Evolutionary conservation across 768 basidiomycete genomes (phyloP), one percentile per base, ranked within the genome.

Genomic region (Boletus patriciae): DNA sequence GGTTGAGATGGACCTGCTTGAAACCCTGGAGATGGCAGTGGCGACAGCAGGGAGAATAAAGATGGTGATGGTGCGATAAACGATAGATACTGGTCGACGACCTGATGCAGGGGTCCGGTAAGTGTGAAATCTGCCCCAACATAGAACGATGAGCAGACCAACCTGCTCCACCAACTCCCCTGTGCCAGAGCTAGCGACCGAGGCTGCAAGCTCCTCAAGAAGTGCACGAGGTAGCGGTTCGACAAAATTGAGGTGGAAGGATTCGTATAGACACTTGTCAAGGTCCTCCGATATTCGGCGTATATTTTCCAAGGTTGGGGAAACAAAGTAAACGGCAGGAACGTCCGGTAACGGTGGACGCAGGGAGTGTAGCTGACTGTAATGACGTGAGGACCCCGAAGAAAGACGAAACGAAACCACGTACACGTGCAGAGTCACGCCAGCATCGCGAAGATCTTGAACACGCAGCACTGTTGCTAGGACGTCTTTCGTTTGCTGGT

Each of bases 391-490:
- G 48, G 19, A 44, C n/a, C 42, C 40, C 23, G 27, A 46, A 55
- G 18, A 11, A 45, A 46, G 45, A 60, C 18, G 29, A 34, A 15
- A 58, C 33, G 25, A 49, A 34, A 51, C 25, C 52, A 77, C 92
- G 65, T 78, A 98, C 95, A 98, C 94, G 76, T 99, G 97, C 56
- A 99, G 80, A 10, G 97, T 99, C 41, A 99, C 94, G 33, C 97
- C 97, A 47, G 92, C 91, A 66, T 98, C 96, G 54, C 97, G 83
- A 59, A 99, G 79, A 75, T 98, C 97, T 73, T 98, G 95, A 8
- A 99, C 97, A 52, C 95, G 85, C 61, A 99, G 76, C 19, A 94
- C 90, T 1, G 96, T 98, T 16, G 97, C 97, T 37, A 99, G 80
- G 21, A 98, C 87, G 70, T 98, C 97, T 72, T 98, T 97, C 23